These are phyloP conservation scores for Scopulariopsis brevicaulis DNA, from an alignment of 2,329 filamentous ascomycete species.

Conservation along the genomic window DNA sequence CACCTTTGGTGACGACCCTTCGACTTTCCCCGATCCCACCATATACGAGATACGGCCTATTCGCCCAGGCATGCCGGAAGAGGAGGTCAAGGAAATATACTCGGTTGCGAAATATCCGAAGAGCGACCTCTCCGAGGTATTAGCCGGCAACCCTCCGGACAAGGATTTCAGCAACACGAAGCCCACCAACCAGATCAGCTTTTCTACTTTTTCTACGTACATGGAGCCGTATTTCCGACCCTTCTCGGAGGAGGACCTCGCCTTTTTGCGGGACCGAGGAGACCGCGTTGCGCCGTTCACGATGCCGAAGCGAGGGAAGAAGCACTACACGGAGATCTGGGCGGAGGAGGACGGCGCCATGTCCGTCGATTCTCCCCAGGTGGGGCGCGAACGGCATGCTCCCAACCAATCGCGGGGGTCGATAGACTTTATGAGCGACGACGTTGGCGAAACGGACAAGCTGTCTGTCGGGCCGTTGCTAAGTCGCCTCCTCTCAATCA, in stretches of 20 bases:
- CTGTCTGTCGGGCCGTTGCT: slow-evolving; percentile 82
- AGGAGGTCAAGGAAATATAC: slow-evolving; percentile 81
- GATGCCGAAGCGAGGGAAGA: slow-evolving; percentile 74
- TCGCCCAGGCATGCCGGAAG: slow-evolving; percentile 63
- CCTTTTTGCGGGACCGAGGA: slow-evolving; percentile 81
- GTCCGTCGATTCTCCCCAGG: slow-evolving; percentile 55
- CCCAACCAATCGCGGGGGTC: slow-evolving; percentile 75
- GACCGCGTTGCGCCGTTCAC: slow-evolving; percentile 76
- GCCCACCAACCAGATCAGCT: slow-evolving; percentile 86
- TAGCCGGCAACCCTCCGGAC: slow-evolving; percentile 81
- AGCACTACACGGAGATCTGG: slow-evolving; percentile 85
- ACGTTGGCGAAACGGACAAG: slow-evolving; percentile 77
- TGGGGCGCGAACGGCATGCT: slow-evolving; percentile 53
- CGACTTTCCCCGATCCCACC: slow-evolving; percentile 83
- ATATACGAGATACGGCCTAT: slow-evolving; percentile 83
- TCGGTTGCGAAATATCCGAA: slow-evolving; percentile 76
- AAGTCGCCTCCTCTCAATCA: slow-evolving; percentile 65
- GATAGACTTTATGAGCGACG: slow-evolving; percentile 80
- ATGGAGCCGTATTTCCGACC: slow-evolving; percentile 85
- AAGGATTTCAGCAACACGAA: slow-evolving; percentile 94
- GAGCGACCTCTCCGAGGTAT: slow-evolving; percentile 70
- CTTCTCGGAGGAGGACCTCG: slow-evolving; percentile 86
- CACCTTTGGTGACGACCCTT: slow-evolving; percentile 86
- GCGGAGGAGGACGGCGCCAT: slow-evolving; percentile 82
- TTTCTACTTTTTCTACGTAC: slow-evolving; percentile 84